Evolutionary conservation across 352 stramenopile species (phyloP).

Genomic region (Hyaloperonospora brassicae): DNA sequence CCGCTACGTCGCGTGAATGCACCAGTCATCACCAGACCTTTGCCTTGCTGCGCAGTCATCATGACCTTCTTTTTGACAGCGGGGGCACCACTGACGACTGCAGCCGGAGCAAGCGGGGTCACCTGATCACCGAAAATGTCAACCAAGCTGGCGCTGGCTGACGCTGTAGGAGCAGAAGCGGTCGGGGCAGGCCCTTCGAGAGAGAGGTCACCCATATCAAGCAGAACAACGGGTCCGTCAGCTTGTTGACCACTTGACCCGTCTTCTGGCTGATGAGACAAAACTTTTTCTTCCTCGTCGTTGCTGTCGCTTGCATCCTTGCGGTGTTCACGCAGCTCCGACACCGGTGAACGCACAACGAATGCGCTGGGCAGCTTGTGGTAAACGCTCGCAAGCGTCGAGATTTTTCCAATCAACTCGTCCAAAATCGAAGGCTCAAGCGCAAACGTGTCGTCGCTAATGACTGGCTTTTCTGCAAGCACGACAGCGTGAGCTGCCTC

Average conservation of each 20-base stretch:
- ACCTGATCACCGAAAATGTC: slow-evolving; percentile 80
- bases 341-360: slow-evolving; percentile 75
- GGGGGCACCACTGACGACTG: slow-evolving; percentile 8
- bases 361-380: slow-evolving; percentile 91
- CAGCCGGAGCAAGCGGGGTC: slow-evolving; percentile 27
- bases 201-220: slow-evolving; percentile 84
- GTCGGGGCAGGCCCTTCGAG: slow-evolving; percentile 45
- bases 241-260: slow-evolving; percentile 22
- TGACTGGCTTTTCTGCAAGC: slow-evolving; percentile 97
- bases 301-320: slow-evolving; percentile 63
- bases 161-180: slow-evolving; percentile 26
- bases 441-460: slow-evolving; percentile 96
- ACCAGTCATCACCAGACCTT: slow-evolving; percentile 87
- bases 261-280: slow-evolving; percentile 48
- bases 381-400: slow-evolving; percentile 96
- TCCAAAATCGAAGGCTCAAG: slow-evolving; percentile 94
- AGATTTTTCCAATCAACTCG: slow-evolving; percentile 95
- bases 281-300: slow-evolving; percentile 62
- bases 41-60: slow-evolving; percentile 72
- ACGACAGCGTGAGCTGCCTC: slow-evolving; percentile 97
- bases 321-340: slow-evolving; percentile 60
- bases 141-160: slow-evolving; percentile 38
- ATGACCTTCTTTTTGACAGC: slow-evolving; percentile 59
- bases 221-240: slow-evolving; percentile 46
- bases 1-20: slow-evolving; percentile 51